A percentile compares a stretch with the other conserved stretches of the same genome.
Evolutionary conservation across 1,139 yeast genomes (phyloP).

Genomic region (Pichia sp.): DNA sequence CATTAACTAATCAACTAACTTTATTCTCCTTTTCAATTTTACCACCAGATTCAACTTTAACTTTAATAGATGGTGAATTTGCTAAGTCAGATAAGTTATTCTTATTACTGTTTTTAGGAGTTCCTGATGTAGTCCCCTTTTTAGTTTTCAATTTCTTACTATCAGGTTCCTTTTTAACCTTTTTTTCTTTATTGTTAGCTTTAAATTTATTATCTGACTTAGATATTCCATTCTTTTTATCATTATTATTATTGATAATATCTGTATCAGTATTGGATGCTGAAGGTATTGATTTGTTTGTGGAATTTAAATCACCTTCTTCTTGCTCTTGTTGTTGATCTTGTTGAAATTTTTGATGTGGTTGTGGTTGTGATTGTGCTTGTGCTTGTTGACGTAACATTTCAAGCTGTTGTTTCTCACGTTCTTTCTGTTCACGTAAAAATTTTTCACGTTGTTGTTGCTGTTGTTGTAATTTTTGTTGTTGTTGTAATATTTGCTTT

Average conservation of each 20-base stretch:
- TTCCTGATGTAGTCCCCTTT: not conserved
- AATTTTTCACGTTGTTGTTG: slow-evolving; percentile 39
- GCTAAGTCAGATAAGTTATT: slow-evolving; percentile 7
- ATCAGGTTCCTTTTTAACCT: slow-evolving; percentile 9
- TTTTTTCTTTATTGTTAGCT: slow-evolving; percentile 6
- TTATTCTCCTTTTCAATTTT: slow-evolving; percentile 11
- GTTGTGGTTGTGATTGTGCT: not conserved
- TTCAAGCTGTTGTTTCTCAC: slow-evolving; percentile 7
- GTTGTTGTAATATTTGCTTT: slow-evolving; percentile 40
- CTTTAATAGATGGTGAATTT: slow-evolving; percentile 7
- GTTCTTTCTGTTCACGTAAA: slow-evolving; percentile 23
- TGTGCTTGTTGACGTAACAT: slow-evolving; percentile 4
- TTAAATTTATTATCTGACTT: not conserved
- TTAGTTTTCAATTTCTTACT: slow-evolving; percentile 4
- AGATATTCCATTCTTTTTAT: not conserved
- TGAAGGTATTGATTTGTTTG: not conserved
- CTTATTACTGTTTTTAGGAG: slow-evolving; percentile 9
- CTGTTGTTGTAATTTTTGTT: slow-evolving; percentile 48
- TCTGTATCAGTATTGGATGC: not conserved
- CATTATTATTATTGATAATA: not conserved
- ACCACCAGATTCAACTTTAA: slow-evolving; percentile 8
- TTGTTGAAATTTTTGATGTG: not conserved
- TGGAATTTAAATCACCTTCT: too few relatives aligned
- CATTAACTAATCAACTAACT: not conserved
- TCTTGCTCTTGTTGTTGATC: not conserved